phyloP scores from a whole-genome alignment of 2,329 filamentous ascomycete genomes.

The Fusarium compactum region DNA sequence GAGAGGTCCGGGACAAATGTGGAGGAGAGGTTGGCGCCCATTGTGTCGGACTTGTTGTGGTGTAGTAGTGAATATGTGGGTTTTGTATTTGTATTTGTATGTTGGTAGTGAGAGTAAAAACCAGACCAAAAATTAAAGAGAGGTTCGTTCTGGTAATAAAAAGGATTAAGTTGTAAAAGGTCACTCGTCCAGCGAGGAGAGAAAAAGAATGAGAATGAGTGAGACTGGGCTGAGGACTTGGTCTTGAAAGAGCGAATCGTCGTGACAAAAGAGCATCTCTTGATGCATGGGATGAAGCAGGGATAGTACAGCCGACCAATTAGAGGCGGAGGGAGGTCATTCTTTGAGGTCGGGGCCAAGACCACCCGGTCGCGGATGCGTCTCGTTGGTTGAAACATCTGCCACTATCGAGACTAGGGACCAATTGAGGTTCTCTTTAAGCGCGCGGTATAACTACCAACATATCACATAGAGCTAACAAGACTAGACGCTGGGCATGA shows the following conservation, averaged over 20 bases:
- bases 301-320: conserved; percentile 30
- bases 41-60: conserved; percentile 34
- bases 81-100: neutral
- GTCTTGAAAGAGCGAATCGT: conserved; percentile 20
- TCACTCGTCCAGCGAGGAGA: conserved; percentile 45
- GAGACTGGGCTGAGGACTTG: neutral
- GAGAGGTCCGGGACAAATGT: conserved; percentile 55
- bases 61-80: neutral
- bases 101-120: neutral
- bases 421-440: conserved; percentile 34
- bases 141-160: conserved; percentile 8
- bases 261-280: conserved; percentile 28
- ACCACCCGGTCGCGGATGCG: conserved; percentile 40
- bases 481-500: neutral
- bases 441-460: conserved; percentile 22
- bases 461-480: neutral
- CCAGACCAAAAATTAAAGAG: conserved; percentile 7
- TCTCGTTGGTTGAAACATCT: conserved; percentile 37
- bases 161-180: neutral
- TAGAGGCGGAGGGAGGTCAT: neutral
- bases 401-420: neutral
- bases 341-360: conserved; percentile 27
- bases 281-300: conserved; percentile 29
- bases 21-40: conserved; percentile 58
- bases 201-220: conserved; percentile 28